Conservation (phyloP, 441 rosid species). For the Isatis lusitanica region DNA sequence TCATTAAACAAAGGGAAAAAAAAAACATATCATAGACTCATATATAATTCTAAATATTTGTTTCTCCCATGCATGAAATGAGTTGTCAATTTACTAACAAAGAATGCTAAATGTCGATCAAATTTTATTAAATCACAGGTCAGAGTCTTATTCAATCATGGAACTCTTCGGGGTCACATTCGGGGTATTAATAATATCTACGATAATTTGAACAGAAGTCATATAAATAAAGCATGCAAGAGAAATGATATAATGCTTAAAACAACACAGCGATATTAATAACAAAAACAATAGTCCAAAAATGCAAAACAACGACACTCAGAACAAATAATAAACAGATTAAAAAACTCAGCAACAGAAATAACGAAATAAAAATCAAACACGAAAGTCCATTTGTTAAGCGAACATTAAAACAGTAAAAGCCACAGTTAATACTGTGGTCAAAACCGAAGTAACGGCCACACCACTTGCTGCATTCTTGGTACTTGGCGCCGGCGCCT, state of each 20-base stretch:
- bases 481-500: constrained; percentile 21
- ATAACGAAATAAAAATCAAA: background rate
- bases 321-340: background rate
- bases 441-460: constrained; percentile 22
- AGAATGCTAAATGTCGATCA: too few species aligned
- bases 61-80: too few species aligned
- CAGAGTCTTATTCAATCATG: too few species aligned
- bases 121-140: background rate
- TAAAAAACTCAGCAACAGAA: background rate
- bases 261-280: background rate
- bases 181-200: too few species aligned
- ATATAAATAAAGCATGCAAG: background rate
- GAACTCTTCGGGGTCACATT: too few species aligned
- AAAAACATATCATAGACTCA: too few species aligned
- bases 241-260: background rate
- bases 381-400: background rate
- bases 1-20: too few species aligned
- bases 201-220: too few species aligned
- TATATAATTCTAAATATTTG: too few species aligned
- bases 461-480: constrained; percentile 18
- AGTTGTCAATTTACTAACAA: too few species aligned
- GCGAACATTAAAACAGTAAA: constrained; percentile 10
- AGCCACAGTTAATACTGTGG: background rate
- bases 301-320: background rate
- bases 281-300: background rate